phyloP scores from a whole-genome alignment of 139 green algal genomes.

The Diplosphaera chodatii region DNA sequence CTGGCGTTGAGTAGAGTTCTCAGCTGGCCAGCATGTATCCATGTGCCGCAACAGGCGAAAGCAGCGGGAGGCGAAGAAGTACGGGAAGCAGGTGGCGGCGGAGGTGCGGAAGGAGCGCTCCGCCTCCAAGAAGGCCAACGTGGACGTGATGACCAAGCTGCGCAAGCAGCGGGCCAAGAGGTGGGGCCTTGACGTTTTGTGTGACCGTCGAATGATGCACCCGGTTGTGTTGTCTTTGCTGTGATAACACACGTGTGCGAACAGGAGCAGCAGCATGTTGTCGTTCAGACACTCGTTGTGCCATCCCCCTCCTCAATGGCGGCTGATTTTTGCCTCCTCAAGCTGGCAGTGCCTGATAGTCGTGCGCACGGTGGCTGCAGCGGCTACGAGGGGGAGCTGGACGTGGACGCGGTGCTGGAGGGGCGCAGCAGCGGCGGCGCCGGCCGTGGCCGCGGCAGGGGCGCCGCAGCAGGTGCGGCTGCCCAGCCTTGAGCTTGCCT shows the following conservation, averaged over 20 bases:
- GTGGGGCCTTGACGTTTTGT: too few relatives aligned
- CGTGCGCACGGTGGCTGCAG: background rate
- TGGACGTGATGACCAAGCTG: constrained; percentile 75
- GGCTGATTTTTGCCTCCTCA: too few relatives aligned
- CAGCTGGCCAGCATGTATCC: too few relatives aligned
- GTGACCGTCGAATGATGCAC: too few relatives aligned
- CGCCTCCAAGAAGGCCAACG: constrained; percentile 76
- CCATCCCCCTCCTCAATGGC: too few relatives aligned
- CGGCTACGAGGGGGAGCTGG: constrained; percentile 61
- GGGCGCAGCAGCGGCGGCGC: constrained; percentile 7
- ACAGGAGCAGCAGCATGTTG: too few relatives aligned
- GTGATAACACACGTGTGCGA: too few relatives aligned
- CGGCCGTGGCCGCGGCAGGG: constrained; percentile 12
- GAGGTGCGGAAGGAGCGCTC: constrained; percentile 78
- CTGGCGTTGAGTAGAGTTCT: too few relatives aligned
- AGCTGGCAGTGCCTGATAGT: too few relatives aligned
- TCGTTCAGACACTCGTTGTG: too few relatives aligned
- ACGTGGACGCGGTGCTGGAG: constrained; percentile 63
- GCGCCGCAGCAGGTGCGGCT: constrained; percentile 12
- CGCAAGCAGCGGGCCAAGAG: constrained; percentile 57
- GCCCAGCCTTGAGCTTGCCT: background rate
- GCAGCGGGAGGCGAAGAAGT: constrained; percentile 86
- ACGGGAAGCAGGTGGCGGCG: constrained; percentile 83
- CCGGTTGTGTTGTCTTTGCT: too few relatives aligned
- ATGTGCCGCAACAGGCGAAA: constrained; percentile 57